Conservation (phyloP, 129 eudicot species). For the Centella asiatica region DNA sequence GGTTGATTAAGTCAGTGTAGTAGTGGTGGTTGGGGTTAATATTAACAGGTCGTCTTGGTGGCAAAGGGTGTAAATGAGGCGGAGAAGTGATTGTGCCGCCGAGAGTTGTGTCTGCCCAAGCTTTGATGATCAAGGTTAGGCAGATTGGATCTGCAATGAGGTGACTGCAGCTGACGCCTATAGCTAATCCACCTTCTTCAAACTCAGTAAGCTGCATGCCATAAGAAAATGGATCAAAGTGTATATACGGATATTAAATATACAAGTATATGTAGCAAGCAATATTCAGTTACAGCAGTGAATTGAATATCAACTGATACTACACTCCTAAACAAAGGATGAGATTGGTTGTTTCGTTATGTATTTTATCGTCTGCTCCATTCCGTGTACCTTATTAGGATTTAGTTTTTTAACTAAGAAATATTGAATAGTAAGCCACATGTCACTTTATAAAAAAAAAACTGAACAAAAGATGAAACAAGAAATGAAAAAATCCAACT, state of each 20-base stretch:
- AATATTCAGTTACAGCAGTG: background rate
- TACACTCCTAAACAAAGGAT: too few species aligned
- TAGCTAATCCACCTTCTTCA: conserved; percentile 48
- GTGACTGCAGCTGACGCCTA: conserved; percentile 47
- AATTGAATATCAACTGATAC: too few species aligned
- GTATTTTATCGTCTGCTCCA: too few species aligned
- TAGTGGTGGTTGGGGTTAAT: conserved; percentile 3
- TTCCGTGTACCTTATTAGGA: too few species aligned
- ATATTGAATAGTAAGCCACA: too few species aligned
- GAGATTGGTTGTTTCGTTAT: too few species aligned
- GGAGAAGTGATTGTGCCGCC: conserved; percentile 26
- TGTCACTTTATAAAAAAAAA: too few species aligned
- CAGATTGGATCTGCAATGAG: conserved; percentile 34
- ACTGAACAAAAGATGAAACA: too few species aligned
- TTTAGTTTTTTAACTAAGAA: too few species aligned
- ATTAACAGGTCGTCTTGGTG: conserved; percentile 16
- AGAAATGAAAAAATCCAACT: too few species aligned
- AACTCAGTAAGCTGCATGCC: conserved; percentile 48
- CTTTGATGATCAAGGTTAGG: conserved; percentile 30
- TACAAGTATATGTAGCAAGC: background rate
- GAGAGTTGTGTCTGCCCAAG: conserved; percentile 39
- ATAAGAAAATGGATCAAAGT: background rate
- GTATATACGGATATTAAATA: background rate
- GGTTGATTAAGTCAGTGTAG: conserved; percentile 19
- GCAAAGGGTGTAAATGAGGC: conserved; percentile 36